Base-by-base conservation (phyloP, 306 rosid genomes). In the Carpinus viminea region DNA sequence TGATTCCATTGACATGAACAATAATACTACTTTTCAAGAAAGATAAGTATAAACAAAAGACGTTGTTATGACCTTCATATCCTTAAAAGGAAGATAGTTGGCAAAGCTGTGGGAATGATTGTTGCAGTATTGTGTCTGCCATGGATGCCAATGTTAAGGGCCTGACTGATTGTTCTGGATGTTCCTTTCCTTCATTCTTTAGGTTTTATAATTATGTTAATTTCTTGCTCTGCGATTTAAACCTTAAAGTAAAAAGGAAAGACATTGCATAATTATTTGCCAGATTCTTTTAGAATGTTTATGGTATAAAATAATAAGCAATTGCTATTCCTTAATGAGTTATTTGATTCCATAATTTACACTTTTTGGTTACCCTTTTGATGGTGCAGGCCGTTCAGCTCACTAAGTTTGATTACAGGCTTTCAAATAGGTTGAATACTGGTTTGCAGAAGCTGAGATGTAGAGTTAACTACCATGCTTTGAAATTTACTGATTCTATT, bases 341-440 rank as follows among this genome's bases (percentile, higher is more conserved):
- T 56, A 2, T 47, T 54, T 43, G 59, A 62, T 68, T 64, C 55
- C 69, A 73, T 72, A 74, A 56, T 74, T 84, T 56, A 75, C 59
- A 17, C 18, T 73, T 76, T 15, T 15, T 18, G 68, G 62, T 70
- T 45, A 57, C 62, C 57, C 51, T 62, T 77, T 75, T 51, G 47
- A 41, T 47, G 73, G 61, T 76, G 77, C 92, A 89, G 98, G 97
- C 74, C 87, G 90, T 92, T 76, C 93, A 75, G 82, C 94, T 94
- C 72, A 86, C 92, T 3, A 94, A 94, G 85, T 94, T 89, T 83
- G 98, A 94, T 86, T 94, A 91, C 70, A 91, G 98, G 82, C 98
- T 94, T 80, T 85, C 98, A 56, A 94, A 91, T 83, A 85, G 24
- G 85, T 56, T 94, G 89, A 86, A 85, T 53, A 78, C 81, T 53